phyloP scores from a whole-genome alignment of 1,284 basidiomycete species.

The Boletus semigastroideus region DNA sequence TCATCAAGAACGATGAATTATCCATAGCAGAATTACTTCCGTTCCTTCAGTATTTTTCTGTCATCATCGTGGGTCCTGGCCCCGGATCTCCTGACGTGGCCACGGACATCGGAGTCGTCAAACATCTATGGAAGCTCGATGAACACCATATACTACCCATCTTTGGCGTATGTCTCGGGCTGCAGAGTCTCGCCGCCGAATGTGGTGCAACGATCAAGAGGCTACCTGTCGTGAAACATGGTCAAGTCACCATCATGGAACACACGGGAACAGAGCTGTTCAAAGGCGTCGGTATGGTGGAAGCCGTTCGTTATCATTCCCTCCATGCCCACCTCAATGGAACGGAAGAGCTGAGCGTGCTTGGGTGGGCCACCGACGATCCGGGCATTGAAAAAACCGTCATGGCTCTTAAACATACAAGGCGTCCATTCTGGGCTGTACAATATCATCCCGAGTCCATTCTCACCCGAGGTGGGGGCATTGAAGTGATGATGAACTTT shows the following conservation, averaged over 20 bases:
- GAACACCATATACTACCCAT: constrained; percentile 61
- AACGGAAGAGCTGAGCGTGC: constrained; percentile 50
- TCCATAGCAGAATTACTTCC: constrained; percentile 48
- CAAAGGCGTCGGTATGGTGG: constrained; percentile 53
- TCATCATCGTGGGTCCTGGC: constrained; percentile 74
- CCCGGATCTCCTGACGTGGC: constrained; percentile 73
- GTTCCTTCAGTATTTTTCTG: constrained; percentile 60
- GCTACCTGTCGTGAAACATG: constrained; percentile 71
- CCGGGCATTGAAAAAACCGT: constrained; percentile 63
- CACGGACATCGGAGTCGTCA: constrained; percentile 65
- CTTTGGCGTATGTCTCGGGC: constrained; percentile 89
- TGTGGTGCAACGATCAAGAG: constrained; percentile 64
- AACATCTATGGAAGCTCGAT: constrained; percentile 62
- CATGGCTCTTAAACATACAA: constrained; percentile 69
- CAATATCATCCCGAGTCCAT: constrained; percentile 95
- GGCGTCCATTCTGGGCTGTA: constrained; percentile 85
- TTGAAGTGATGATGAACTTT: constrained; percentile 68
- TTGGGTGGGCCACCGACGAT: constrained; percentile 70
- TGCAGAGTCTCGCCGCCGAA: constrained; percentile 85
- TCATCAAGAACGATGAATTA: constrained; percentile 71
- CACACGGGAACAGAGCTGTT: constrained; percentile 65
- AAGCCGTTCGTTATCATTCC: constrained; percentile 87
- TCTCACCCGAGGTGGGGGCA: constrained; percentile 61
- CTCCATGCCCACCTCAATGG: constrained; percentile 54
- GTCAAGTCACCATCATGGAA: constrained; percentile 69